phyloP scores from a whole-genome alignment of 2,329 filamentous ascomycete species.

The Cryoendolithus antarcticus region DNA sequence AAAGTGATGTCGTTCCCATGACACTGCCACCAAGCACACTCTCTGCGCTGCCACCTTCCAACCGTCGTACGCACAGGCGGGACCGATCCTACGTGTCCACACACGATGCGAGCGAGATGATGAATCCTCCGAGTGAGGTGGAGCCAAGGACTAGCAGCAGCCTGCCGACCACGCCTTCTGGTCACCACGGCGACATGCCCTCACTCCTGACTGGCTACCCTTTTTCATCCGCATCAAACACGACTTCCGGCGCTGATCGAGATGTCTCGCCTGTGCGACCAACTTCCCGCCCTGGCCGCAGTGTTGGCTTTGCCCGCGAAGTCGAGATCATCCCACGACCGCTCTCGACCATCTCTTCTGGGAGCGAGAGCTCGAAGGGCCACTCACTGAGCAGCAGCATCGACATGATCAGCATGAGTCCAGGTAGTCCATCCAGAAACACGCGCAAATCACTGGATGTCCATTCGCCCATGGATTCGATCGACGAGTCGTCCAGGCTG shows the following conservation, averaged over 20 bases:
- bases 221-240: neutral
- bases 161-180: constrained; percentile 23
- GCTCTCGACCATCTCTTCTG: constrained; percentile 69
- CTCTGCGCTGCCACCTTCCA: too few relatives aligned
- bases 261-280: constrained; percentile 24
- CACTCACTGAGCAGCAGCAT: constrained; percentile 71
- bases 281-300: constrained; percentile 41
- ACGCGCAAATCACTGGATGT: too few relatives aligned
- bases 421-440: constrained; percentile 9
- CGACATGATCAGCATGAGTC: constrained; percentile 50
- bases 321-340: constrained; percentile 75
- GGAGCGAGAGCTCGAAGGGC: constrained; percentile 44
- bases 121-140: constrained; percentile 34
- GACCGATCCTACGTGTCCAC: constrained; percentile 45
- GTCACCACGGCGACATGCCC: neutral
- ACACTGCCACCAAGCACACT: constrained; percentile 34
- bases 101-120: constrained; percentile 62
- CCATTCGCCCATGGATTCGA: constrained; percentile 1
- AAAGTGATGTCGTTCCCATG: constrained; percentile 46
- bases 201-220: too few relatives aligned
- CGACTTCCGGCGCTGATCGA: neutral
- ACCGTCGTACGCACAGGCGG: too few relatives aligned
- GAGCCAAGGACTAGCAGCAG: constrained; percentile 19
- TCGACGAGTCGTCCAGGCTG: constrained; percentile 1
- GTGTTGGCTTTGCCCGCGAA: constrained; percentile 70